These are phyloP conservation scores for Aspergillus latus DNA, from an alignment of 2,329 filamentous ascomycete genomes.

Conservation along the genomic window DNA sequence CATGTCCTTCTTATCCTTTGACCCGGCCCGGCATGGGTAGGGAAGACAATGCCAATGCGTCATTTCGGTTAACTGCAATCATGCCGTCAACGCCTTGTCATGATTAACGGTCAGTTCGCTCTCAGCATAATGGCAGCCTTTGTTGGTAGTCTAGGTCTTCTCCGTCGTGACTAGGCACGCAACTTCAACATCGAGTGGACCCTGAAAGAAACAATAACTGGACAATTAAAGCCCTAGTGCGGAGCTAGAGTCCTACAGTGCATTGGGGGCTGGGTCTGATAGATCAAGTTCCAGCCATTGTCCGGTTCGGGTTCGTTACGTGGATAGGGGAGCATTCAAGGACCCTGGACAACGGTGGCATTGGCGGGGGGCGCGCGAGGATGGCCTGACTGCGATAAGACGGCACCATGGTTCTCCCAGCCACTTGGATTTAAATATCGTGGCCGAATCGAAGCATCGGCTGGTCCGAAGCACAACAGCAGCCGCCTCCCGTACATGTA, in stretches of 20 bases:
- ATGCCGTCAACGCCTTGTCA: conserved; percentile 1
- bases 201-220: conserved; percentile 1
- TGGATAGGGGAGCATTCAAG: conserved; percentile 5
- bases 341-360: not conserved
- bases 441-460: not conserved
- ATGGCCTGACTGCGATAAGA: not conserved
- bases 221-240: conserved; percentile 12
- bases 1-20: conserved; percentile 11
- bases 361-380: not conserved
- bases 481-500: not conserved
- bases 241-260: conserved; percentile 10
- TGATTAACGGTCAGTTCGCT: conserved; percentile 4
- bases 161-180: conserved; percentile 6
- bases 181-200: conserved; percentile 6
- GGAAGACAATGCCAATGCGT: conserved; percentile 4
- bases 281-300: conserved; percentile 17
- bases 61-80: conserved; percentile 4
- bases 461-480: not conserved
- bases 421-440: not conserved
- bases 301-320: conserved; percentile 11
- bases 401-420: not conserved
- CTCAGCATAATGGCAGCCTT: conserved; percentile 2
- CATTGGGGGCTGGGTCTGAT: conserved; percentile 14
- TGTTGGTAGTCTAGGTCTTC: conserved; percentile 8
- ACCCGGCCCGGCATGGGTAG: not conserved